phyloP scores from a whole-genome alignment of 345 rosid genomes.

The Kernera saxatilis region DNA sequence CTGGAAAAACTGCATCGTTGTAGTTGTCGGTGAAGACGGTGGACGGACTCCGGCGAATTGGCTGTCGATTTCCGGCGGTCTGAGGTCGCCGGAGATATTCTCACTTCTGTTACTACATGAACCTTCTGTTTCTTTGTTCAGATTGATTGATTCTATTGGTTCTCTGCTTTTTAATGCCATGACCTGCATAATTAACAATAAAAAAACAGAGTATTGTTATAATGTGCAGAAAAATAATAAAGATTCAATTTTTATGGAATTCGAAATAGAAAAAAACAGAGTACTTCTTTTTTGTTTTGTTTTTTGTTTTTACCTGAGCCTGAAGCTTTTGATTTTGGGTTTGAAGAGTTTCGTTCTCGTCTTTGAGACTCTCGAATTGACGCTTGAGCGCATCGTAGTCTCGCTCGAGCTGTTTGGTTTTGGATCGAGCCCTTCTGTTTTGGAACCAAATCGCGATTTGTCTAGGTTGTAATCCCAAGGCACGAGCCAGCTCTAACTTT shows the following conservation, averaged over 20 bases:
- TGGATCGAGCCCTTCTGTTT: constrained; percentile 91
- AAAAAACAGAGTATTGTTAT: background rate
- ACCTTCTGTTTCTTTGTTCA: constrained; percentile 88
- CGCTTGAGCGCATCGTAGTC: constrained; percentile 75
- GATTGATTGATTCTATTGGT: constrained; percentile 72
- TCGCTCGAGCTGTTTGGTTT: constrained; percentile 88
- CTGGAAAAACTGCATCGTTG: constrained; percentile 52
- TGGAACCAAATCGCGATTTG: constrained; percentile 96
- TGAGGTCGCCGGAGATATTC: constrained; percentile 63
- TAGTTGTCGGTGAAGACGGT: constrained; percentile 14
- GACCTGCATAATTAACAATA: constrained; percentile 37
- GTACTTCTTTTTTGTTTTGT: background rate
- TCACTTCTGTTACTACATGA: constrained; percentile 84
- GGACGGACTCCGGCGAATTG: constrained; percentile 37
- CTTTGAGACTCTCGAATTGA: constrained; percentile 67
- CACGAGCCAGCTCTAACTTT: constrained; percentile 85
- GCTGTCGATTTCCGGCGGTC: constrained; percentile 58
- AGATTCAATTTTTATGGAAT: background rate
- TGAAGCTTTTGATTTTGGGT: constrained; percentile 80
- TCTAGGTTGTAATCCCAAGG: constrained; percentile 87
- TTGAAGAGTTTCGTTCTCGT: constrained; percentile 64
- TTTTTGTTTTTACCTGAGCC: constrained; percentile 48
- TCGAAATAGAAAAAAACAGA: background rate
- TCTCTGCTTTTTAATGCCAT: constrained; percentile 75
- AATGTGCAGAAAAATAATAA: background rate